These are phyloP conservation scores for Mitragyna speciosa DNA, from an alignment of 257 asterid genomes.

Conservation along the genomic window DNA sequence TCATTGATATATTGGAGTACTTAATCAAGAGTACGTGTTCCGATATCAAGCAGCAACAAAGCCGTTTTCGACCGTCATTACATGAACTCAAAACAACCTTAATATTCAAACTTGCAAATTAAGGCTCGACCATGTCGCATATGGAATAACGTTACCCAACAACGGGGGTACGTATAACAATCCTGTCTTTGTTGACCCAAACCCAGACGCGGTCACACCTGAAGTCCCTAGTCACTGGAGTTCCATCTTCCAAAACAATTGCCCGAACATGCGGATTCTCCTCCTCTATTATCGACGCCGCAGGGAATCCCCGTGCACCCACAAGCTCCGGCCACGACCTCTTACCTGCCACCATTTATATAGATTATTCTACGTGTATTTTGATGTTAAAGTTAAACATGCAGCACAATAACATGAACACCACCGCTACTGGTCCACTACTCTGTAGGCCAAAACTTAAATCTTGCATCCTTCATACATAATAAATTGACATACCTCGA, in stretches of 20 bases:
- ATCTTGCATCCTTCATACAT: neutral
- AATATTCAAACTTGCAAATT: too few relatives aligned
- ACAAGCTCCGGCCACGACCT: conserved; percentile 26
- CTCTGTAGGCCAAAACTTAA: neutral
- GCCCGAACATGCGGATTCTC: conserved; percentile 28
- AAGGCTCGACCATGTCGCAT: neutral
- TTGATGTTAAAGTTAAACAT: too few relatives aligned
- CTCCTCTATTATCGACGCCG: conserved; percentile 16
- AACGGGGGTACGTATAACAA: conserved; percentile 32
- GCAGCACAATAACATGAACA: too few relatives aligned
- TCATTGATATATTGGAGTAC: too few relatives aligned
- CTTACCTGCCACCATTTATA: conserved; percentile 9
- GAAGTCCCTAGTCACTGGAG: conserved; percentile 35
- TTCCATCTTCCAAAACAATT: conserved; percentile 42
- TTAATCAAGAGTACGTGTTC: too few relatives aligned
- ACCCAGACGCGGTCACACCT: conserved; percentile 59
- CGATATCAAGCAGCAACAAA: too few relatives aligned
- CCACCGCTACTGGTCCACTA: too few relatives aligned
- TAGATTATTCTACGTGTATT: neutral
- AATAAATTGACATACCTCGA: conserved; percentile 3
- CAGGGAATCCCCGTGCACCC: neutral
- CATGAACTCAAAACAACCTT: too few relatives aligned
- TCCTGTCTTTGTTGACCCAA: conserved; percentile 29
- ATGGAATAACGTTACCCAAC: conserved; percentile 5
- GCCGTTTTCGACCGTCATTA: too few relatives aligned